Evolutionary conservation across 208 protist genomes (phyloP).

Genomic region (Endotrypanum monterogeii): DNA sequence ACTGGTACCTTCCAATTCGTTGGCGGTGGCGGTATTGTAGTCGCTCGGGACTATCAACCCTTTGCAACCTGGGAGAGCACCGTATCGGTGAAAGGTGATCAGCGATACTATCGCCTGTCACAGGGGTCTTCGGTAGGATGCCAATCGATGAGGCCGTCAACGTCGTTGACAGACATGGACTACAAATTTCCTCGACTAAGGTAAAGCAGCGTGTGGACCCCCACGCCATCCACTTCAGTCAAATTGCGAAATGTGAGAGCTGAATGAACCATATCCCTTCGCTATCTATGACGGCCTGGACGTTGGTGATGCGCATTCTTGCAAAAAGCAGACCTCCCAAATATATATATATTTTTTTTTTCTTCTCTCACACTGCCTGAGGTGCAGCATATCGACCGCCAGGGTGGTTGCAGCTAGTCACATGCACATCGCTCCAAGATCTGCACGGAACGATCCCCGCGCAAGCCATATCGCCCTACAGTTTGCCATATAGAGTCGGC

Average conservation of each 20-base stretch:
- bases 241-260: conserved; percentile 24
- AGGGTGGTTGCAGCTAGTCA: conserved; percentile 27
- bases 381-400: conserved; percentile 10
- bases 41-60: conserved; percentile 33
- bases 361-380: conserved; percentile 13
- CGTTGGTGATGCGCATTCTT: conserved; percentile 22
- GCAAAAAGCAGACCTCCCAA: conserved; percentile 33
- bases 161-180: conserved; percentile 23
- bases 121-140: conserved; percentile 28
- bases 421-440: conserved; percentile 19
- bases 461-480: conserved; percentile 19
- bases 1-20: conserved; percentile 25
- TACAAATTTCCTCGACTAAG: conserved; percentile 31
- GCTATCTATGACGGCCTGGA: conserved; percentile 6
- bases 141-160: conserved; percentile 21
- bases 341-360: too few species aligned
- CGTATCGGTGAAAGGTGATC: conserved; percentile 9
- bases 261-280: conserved; percentile 21
- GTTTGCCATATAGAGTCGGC: conserved; percentile 22
- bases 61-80: conserved; percentile 14
- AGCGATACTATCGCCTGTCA: conserved; percentile 23
- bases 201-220: conserved; percentile 22
- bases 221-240: too few species aligned
- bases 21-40: conserved; percentile 31
- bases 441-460: conserved; percentile 21